Conservation (phyloP, 2,329 filamentous ascomycete species). For the Talaromyces marneffei region DNA sequence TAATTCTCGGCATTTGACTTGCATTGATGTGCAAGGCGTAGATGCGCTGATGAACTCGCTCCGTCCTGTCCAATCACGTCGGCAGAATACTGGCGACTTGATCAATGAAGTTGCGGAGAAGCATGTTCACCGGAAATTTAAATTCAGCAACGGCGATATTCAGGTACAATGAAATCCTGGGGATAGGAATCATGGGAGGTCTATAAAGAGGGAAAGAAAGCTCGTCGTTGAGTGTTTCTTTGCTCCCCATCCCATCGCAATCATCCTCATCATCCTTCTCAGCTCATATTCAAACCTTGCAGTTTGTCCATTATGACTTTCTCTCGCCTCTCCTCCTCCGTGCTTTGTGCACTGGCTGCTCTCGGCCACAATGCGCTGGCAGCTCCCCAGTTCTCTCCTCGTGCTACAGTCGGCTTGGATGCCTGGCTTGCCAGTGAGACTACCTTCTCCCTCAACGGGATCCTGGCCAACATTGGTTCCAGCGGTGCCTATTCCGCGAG, state of each 20-base stretch:
- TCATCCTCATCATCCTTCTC: neutral
- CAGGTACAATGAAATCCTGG: neutral
- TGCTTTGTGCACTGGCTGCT: slow-evolving; percentile 18
- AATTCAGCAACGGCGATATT: neutral
- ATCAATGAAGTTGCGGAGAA: neutral
- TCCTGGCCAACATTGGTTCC: slow-evolving; percentile 52
- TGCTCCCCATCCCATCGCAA: neutral
- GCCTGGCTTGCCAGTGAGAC: slow-evolving; percentile 39
- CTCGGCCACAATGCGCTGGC: slow-evolving; percentile 19
- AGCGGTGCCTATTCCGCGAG: slow-evolving; percentile 45
- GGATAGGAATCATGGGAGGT: neutral
- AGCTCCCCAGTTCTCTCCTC: slow-evolving; percentile 17
- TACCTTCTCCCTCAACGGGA: slow-evolving; percentile 46
- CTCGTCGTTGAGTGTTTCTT: neutral
- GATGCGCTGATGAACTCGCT: neutral
- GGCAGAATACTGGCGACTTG: neutral
- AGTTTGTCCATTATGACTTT: slow-evolving; percentile 6
- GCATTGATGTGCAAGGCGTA: neutral
- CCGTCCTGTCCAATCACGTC: neutral
- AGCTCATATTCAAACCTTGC: neutral
- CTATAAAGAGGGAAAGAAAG: neutral
- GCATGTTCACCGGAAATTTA: neutral
- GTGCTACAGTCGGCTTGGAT: slow-evolving; percentile 19
- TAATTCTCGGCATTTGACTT: neutral
- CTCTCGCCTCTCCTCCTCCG: slow-evolving; percentile 18